Evolutionary conservation across 768 basidiomycete genomes (phyloP).

Genomic region (Candolleomyces aberdarensis): DNA sequence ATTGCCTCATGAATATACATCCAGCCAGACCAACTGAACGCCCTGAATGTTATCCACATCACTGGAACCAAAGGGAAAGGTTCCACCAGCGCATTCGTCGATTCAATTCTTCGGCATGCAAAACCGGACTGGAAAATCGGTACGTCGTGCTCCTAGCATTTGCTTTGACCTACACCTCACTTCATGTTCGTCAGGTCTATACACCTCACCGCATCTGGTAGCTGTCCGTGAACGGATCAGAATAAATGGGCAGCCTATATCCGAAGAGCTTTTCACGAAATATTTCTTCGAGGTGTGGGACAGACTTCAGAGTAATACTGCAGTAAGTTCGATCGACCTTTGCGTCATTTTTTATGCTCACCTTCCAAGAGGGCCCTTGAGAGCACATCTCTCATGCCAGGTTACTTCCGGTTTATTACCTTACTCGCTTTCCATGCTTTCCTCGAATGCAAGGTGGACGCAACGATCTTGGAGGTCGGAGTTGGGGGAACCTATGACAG

Average conservation of each 20-base stretch:
- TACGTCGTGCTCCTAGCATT: slow-evolving; percentile 28
- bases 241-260: slow-evolving; percentile 85
- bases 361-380: slow-evolving; percentile 4
- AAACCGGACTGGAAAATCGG: slow-evolving; percentile 80
- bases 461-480: slow-evolving; percentile 93
- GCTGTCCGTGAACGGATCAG: slow-evolving; percentile 95
- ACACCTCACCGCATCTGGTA: slow-evolving; percentile 95
- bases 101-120: slow-evolving; percentile 78
- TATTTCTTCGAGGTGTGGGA: slow-evolving; percentile 99
- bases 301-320: slow-evolving; percentile 57
- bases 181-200: slow-evolving; percentile 59
- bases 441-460: slow-evolving; percentile 76
- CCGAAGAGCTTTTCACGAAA: slow-evolving; percentile 82
- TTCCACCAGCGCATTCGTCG: slow-evolving; percentile 91
- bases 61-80: slow-evolving; percentile 99
- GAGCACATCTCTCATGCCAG: slow-evolving; percentile 75
- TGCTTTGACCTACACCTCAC: neutral
- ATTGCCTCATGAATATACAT: slow-evolving; percentile 10
- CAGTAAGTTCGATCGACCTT: slow-evolving; percentile 37
- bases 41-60: slow-evolving; percentile 90
- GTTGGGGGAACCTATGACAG: slow-evolving; percentile 93
- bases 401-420: slow-evolving; percentile 93
- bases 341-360: slow-evolving; percentile 1
- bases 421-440: slow-evolving; percentile 92
- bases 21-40: slow-evolving; percentile 81